Percentiles rank a stretch among this genome's conserved stretches.
phyloP scores from a whole-genome alignment of 179 eudicot genomes.

The Drosera spatulata region DNA sequence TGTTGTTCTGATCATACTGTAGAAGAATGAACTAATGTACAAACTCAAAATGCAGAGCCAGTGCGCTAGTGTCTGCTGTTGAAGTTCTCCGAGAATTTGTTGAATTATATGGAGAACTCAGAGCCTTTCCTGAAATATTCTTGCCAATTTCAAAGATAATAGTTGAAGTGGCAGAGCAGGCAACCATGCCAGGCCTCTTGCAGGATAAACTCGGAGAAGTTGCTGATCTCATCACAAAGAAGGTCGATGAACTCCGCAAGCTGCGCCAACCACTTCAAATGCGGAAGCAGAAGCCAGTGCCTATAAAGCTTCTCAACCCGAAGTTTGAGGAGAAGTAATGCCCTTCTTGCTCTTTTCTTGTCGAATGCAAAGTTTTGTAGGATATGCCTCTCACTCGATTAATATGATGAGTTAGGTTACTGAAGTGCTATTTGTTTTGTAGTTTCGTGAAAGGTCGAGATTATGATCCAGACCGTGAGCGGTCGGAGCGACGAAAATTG shows the following conservation, averaged over 20 bases:
- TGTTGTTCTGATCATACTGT: too few species aligned
- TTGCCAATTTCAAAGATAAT: constrained; percentile 37
- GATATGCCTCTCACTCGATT: neutral
- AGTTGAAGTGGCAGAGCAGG: constrained; percentile 38
- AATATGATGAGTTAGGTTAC: neutral
- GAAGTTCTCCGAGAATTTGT: constrained; percentile 61
- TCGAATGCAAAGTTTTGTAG: too few species aligned
- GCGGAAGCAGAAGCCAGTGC: neutral
- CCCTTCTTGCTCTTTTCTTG: too few species aligned
- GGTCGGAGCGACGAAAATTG: too few species aligned
- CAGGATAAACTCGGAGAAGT: neutral
- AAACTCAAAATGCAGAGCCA: constrained; percentile 48
- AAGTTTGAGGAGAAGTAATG: too few species aligned
- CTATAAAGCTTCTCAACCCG: too few species aligned
- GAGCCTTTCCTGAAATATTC: constrained; percentile 73
- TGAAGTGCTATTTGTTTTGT: neutral
- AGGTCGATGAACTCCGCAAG: neutral
- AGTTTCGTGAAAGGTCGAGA: neutral
- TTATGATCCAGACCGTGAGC: neutral
- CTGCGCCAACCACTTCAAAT: neutral
- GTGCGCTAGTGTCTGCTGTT: constrained; percentile 48
- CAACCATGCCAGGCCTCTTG: neutral
- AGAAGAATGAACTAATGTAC: neutral
- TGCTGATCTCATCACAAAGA: neutral
- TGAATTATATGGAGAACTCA: constrained; percentile 37